Percentiles rank a stretch among this genome's conserved stretches.
phyloP scores from a whole-genome alignment of 169 alveolate genomes.

The Babesia ovata region DNA sequence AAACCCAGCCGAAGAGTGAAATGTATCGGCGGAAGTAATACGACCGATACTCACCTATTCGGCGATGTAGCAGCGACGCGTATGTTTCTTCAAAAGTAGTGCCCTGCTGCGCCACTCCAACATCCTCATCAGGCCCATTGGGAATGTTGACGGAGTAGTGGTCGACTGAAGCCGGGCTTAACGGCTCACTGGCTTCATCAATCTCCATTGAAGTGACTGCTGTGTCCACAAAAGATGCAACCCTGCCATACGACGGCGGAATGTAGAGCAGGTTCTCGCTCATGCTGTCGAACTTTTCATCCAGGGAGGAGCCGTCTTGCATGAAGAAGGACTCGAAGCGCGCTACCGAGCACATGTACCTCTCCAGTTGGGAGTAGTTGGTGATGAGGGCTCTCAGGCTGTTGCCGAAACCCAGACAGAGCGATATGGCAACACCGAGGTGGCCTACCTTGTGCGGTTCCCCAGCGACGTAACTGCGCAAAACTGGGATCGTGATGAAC shows the following conservation, averaged over 20 bases:
- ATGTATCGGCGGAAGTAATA: slow-evolving; percentile 17
- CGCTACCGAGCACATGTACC: slow-evolving; percentile 18
- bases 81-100: too few species aligned
- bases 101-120: background rate
- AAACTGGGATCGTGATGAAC: background rate
- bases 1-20: background rate
- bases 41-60: slow-evolving; percentile 6
- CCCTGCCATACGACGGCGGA: background rate
- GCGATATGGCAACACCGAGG: slow-evolving; percentile 15
- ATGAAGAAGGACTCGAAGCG: slow-evolving; percentile 19
- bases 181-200: background rate
- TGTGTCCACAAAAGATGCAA: background rate
- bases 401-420: slow-evolving; percentile 19
- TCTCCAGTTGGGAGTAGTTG: slow-evolving; percentile 25
- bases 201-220: background rate
- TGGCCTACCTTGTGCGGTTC: slow-evolving; percentile 3
- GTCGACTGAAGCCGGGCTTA: background rate
- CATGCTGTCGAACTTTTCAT: slow-evolving; percentile 24
- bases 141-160: background rate
- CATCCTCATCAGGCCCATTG: background rate
- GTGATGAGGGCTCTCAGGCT: background rate
- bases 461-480: background rate
- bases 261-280: slow-evolving; percentile 21
- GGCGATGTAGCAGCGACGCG: background rate
- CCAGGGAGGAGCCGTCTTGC: background rate